Evolutionary conservation across 2,329 filamentous ascomycete species (phyloP), one percentile per base, ranked within the genome.

Genomic region (Colletotrichum abscissum): DNA sequence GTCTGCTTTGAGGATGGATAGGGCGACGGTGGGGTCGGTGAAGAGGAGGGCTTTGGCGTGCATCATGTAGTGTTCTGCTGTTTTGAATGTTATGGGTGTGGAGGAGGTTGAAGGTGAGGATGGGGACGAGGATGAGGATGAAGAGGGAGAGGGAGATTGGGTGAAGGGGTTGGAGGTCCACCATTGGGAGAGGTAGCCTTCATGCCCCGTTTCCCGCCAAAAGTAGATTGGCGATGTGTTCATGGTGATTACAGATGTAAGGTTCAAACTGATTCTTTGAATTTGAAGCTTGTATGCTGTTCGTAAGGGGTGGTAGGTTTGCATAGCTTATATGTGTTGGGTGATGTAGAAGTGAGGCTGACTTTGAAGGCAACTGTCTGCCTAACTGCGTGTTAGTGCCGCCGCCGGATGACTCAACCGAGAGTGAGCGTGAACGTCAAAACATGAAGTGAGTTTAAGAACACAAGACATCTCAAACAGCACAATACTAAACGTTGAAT

Each of bases 111-210:
- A 49, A 69, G 81, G 76, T 91, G 92, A 2, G 30, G 30, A 30
- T 30, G 28, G 85, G 81, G 30, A 30, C 2, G 28, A 84, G 81
- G 35, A 16, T 9, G 42, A 46, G 19, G 78, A 76, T 63, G 81
- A 80, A 2, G 78, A 7, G 83, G 82, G 65, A 84, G 83, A 52
- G 70, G 81, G 77, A 91, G 92, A 2, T 84, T 80, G 22, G 4
- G 54, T 56, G 60, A 64, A 73, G 2, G 70, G 66, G 55, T 64
- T 16, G 1, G 82, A 85, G 63, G 81, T 77, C 77, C 89, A 91
- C 90, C 90, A 93, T 81, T 93, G 91, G 0, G 87, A 90, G n/a
- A 93, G 84, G 80, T 86, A 91, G 54, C 89, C 90, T 3, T 81
- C 78, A 1, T 81, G 75, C 69, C 89, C 84, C 16, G 83, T 83